Base-by-base conservation (phyloP, 2,329 filamentous ascomycete genomes). In the Colletotrichum sp. region DNA sequence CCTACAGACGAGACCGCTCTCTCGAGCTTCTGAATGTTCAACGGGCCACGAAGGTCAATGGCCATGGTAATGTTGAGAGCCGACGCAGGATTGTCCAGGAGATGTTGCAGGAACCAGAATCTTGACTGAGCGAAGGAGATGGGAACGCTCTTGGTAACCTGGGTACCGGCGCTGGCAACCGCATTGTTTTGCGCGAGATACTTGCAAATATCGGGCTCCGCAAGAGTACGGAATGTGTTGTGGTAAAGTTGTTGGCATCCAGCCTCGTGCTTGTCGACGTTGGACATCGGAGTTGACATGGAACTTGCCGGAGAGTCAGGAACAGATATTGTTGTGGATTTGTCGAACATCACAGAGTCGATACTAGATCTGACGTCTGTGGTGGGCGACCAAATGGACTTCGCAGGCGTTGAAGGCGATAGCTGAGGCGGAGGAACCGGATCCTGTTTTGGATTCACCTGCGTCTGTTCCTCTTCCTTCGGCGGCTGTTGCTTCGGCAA, bases 71-170 rank as follows among this genome's bases (percentile, higher is more conserved):
- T 80, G 76, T 90, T 90, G 75, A 83, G 85, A 3, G 84, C 83
- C 0, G 83, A 85, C 12, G 80, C 80, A 8, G 26, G 44, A 44
- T 88, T 83, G 7, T 86, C 73, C 3, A 87, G 26, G 2, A 80
- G 80, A 8, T 79, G 72, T 5, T 76, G 73, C 2, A 85, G 69
- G 73, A 87, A 86, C 85, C 85, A 89, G 77, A 88, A 86, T 0
- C 85, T 79, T 0, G 83, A 81, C 77, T 89, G 87, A 8, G 79
- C 83, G 15, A 82, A 81, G 4, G 86, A 87, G 69, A 88, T 83
- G 6, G 69, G 59, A 3, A 55, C 36, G 21, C 62, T 44, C n/a
- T 39, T 39, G 21, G n/a, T 28, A 6, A 59, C 0, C 10, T 52
- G 24, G 0, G 15, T 59, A 2, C 55, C 26, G 24, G 7, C 24